phyloP scores from a whole-genome alignment of 345 rosid species.

The Anacardium occidentale region DNA sequence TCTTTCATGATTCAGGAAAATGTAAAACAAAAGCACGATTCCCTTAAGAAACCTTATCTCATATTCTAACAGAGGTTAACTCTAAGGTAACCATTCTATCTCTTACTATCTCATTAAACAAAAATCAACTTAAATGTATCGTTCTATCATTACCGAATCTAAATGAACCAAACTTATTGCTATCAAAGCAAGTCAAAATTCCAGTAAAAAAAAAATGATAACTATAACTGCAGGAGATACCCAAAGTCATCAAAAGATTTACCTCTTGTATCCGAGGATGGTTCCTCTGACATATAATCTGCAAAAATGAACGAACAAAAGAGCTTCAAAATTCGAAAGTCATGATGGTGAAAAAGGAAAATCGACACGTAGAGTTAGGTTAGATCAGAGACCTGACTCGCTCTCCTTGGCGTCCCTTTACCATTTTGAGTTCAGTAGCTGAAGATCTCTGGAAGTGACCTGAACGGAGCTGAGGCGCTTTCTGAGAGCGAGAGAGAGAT shows the following conservation, averaged over 20 bases:
- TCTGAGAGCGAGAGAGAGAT: slow-evolving; percentile 6
- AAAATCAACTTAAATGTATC: too few relatives aligned
- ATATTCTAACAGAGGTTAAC: too few relatives aligned
- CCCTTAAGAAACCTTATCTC: too few relatives aligned
- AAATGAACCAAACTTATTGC: too few relatives aligned
- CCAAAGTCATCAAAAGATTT: neutral
- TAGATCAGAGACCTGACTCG: slow-evolving; percentile 58
- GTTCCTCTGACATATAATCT: slow-evolving; percentile 88
- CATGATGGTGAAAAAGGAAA: neutral
- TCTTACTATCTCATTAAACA: neutral
- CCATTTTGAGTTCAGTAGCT: slow-evolving; percentile 46
- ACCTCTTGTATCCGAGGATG: slow-evolving; percentile 88
- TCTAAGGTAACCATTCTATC: neutral
- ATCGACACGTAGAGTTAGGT: neutral
- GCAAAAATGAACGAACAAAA: slow-evolving; percentile 22
- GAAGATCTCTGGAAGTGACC: slow-evolving; percentile 1
- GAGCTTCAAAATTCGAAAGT: neutral
- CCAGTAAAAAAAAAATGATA: neutral
- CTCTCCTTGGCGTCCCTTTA: slow-evolving; percentile 96
- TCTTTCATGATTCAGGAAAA: neutral
- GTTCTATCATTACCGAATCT: neutral
- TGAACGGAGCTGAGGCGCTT: neutral
- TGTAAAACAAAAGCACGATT: neutral
- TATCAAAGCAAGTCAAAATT: neutral
- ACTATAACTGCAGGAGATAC: neutral